Evolutionary conservation across 208 protist species (phyloP).

Genomic region (Vickermania ingenoplastis): DNA sequence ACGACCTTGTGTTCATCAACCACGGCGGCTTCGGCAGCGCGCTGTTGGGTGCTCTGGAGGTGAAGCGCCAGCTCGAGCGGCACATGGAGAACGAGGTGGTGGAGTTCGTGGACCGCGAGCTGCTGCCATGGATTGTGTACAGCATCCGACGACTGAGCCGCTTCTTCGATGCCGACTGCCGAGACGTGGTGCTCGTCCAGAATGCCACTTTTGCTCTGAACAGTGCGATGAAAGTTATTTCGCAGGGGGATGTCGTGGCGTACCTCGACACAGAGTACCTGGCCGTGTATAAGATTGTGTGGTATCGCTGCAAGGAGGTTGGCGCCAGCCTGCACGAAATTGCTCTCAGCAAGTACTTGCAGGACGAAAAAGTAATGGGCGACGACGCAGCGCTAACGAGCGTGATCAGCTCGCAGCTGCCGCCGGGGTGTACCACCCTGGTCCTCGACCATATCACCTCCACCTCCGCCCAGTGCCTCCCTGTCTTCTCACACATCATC

Average conservation of each 20-base stretch:
- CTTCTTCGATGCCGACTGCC: constrained; percentile 61
- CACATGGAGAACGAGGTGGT: constrained; percentile 78
- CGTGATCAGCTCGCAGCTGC: constrained; percentile 50
- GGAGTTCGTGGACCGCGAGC: constrained; percentile 76
- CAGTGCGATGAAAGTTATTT: constrained; percentile 69
- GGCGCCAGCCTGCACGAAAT: constrained; percentile 59
- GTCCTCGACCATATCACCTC: constrained; percentile 87
- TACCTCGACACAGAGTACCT: constrained; percentile 82
- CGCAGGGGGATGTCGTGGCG: constrained; percentile 57
- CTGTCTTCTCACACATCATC: constrained; percentile 76
- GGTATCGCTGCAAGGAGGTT: constrained; percentile 67
- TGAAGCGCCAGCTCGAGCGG: constrained; percentile 69
- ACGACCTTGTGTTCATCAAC: constrained; percentile 81
- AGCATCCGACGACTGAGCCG: constrained; percentile 54
- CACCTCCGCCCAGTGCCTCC: constrained; percentile 67
- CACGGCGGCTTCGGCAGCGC: constrained; percentile 89
- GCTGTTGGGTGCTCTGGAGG: constrained; percentile 43
- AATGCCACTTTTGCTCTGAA: constrained; percentile 88
- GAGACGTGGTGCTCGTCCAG: constrained; percentile 79
- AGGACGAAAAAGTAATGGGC: constrained; percentile 53
- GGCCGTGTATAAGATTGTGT: constrained; percentile 87
- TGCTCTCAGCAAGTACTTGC: constrained; percentile 38
- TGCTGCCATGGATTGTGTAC: constrained; percentile 79
- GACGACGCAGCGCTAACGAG: constrained; percentile 46
- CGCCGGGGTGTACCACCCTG: constrained; percentile 55